Evolutionary conservation across 148 eudicot species (phyloP).

Genomic region (Vaccinium vitisidaea): DNA sequence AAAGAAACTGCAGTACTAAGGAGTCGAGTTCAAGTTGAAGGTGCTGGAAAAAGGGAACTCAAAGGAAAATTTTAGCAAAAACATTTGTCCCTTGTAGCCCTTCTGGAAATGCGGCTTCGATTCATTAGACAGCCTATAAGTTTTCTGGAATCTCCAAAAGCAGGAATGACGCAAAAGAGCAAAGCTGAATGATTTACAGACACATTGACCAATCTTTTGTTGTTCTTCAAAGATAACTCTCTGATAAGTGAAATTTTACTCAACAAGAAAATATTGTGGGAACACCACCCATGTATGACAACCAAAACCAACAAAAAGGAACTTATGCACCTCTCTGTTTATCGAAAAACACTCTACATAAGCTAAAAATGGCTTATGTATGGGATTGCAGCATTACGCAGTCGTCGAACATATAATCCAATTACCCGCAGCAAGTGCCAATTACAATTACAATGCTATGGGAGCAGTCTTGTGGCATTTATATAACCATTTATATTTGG

Average conservation of each 20-base stretch:
- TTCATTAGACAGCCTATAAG: not conserved
- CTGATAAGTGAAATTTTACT: not conserved
- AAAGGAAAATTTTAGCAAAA: not conserved
- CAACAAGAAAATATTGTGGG: not conserved
- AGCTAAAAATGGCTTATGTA: not conserved
- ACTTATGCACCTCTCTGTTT: not conserved
- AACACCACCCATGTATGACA: not conserved
- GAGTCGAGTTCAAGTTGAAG: not conserved
- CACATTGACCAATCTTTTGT: not conserved
- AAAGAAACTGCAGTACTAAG: not conserved
- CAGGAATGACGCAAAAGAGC: not conserved
- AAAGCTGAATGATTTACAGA: conserved; percentile 4
- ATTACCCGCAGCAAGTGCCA: not conserved
- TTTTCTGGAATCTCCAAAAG: conserved; percentile 5
- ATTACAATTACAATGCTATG: not conserved
- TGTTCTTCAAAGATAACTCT: conserved; percentile 5
- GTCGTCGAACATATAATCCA: not conserved
- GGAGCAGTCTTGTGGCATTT: not conserved
- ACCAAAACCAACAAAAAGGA: not conserved
- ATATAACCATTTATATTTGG: not conserved
- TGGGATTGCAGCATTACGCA: not conserved
- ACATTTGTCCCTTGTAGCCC: not conserved
- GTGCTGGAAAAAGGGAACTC: not conserved
- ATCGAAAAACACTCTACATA: not conserved
- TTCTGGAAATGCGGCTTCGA: not conserved